Base-by-base conservation (phyloP, 345 rosid species). In the Populus ilicifolia region DNA sequence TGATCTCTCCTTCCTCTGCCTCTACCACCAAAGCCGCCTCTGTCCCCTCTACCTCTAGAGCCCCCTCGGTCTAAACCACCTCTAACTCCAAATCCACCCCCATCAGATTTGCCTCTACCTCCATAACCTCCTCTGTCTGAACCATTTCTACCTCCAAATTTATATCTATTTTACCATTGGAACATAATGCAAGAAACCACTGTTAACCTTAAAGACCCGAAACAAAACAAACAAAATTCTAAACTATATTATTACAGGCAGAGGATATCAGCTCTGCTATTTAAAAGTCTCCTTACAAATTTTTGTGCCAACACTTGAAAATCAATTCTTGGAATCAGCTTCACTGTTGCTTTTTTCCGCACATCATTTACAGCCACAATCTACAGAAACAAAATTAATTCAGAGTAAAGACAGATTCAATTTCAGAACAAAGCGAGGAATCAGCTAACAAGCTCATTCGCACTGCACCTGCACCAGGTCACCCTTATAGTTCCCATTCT, bases 311-410 rank as follows among this genome's bases (percentile, higher is more conserved):
- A 64, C 46, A 90, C 89, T 73, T 85, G 91, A 6, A 96, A 84
- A 85, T 96, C 97, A 77, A 96, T 88, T 86, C 99, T 91, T 66
- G 99, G 99, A 66, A 96, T 90, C 74, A 96, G 86, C 88, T 96
- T 93, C 62, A 96, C 89, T 48, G 94, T 86, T 41, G 92, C 97
- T 85, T 78, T 90, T 84, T 81, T 89, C 75, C 85, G 86, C 46
- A 80, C 80, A 70, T 88, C 84, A 80, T 88, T 89, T 76, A 91
- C 94, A 81, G 90, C 90, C 79, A 96, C 97, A 85, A 96, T 82
- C 99, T 96, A 71, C 86, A 88, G 41, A 82, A 81, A 67, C 17
- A 77, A 54, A 66, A 36, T 73, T 65, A 81, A 43, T 52, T 48
- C 48, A 44, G 27, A 80, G 44, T 8, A 48, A 56, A 52, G 23